phyloP scores from a whole-genome alignment of 371 early-diverging fungal genomes.

The Apophysomyces elegans region DNA sequence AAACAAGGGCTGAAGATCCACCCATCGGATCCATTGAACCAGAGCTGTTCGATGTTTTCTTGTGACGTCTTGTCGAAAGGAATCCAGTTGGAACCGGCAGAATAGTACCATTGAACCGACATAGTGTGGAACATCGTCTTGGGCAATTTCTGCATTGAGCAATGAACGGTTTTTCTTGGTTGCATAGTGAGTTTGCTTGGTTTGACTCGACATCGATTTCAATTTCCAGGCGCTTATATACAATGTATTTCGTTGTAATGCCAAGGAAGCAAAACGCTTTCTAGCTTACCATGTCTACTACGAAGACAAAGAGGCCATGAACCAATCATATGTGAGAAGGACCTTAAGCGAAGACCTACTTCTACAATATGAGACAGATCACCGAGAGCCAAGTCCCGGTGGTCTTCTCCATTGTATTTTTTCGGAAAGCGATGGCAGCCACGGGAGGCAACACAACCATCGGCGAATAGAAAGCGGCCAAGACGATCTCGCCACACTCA shows the following conservation, averaged over 20 bases:
- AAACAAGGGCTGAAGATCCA: slow-evolving; percentile 3
- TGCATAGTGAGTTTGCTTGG: neutral
- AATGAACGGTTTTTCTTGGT: neutral
- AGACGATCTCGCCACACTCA: slow-evolving; percentile 4
- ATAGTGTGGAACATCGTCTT: slow-evolving; percentile 5
- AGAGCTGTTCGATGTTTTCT: slow-evolving; percentile 20
- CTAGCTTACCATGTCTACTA: neutral
- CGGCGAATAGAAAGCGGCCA: neutral
- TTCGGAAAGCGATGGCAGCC: neutral
- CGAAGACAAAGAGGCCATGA: neutral
- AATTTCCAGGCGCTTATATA: neutral
- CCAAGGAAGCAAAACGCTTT: neutral
- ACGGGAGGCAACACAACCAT: neutral
- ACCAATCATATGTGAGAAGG: neutral
- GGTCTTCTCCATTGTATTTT: no score
- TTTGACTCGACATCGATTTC: neutral
- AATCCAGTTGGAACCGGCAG: slow-evolving; percentile 24
- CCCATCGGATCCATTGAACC: slow-evolving; percentile 14
- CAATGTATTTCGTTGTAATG: neutral
- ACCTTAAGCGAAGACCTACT: neutral
- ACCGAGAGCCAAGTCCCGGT: no score
- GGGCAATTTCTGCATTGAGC: neutral
- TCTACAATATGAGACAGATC: no score
- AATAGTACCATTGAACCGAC: slow-evolving; percentile 23
- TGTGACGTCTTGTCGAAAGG: slow-evolving; percentile 25